These are phyloP conservation scores for Aspergillus affinis DNA, from an alignment of 495 filamentous ascomycete species.

Conservation along the genomic window DNA sequence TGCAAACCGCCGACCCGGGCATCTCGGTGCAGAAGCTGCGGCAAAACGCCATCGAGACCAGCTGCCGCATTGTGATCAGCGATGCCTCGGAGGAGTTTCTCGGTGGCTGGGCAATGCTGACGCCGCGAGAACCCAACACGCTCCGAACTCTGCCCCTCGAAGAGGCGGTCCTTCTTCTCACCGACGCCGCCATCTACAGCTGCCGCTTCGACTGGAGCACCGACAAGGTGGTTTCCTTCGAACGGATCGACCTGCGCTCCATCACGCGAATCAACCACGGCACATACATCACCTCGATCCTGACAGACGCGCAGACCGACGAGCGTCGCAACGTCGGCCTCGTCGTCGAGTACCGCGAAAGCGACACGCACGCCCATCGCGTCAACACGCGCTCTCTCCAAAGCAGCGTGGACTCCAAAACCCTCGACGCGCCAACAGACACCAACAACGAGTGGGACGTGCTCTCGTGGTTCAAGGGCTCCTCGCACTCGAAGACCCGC, in stretches of 20 bases:
- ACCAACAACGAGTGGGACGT: slow-evolving; percentile 37
- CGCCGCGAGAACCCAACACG: slow-evolving; percentile 64
- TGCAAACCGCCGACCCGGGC: slow-evolving; percentile 85
- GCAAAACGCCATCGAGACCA: slow-evolving; percentile 84
- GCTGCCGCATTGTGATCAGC: slow-evolving; percentile 78
- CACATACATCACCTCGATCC: slow-evolving; percentile 83
- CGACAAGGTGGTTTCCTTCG: slow-evolving; percentile 88
- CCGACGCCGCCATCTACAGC: slow-evolving; percentile 78
- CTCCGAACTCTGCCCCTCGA: slow-evolving; percentile 69
- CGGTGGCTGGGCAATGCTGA: slow-evolving; percentile 79
- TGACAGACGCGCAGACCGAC: slow-evolving; percentile 71
- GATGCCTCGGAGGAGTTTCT: slow-evolving; percentile 80
- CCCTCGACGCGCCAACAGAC: slow-evolving; percentile 24
- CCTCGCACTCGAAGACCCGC: slow-evolving; percentile 34
- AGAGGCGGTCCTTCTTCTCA: slow-evolving; percentile 83
- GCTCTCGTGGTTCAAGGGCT: slow-evolving; percentile 41
- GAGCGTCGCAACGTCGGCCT: slow-evolving; percentile 80
- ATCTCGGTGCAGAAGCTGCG: slow-evolving; percentile 80
- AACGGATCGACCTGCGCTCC: slow-evolving; percentile 75
- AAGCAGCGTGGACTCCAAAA: slow-evolving; percentile 41
- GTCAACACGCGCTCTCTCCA: slow-evolving; percentile 84
- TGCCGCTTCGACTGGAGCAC: slow-evolving; percentile 90
- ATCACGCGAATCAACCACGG: slow-evolving; percentile 71
- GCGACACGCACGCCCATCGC: slow-evolving; percentile 62
- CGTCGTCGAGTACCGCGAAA: slow-evolving; percentile 70